Evolutionary conservation across 176 grass and related monocot genomes (phyloP).

Genomic region (Otatea glauca): DNA sequence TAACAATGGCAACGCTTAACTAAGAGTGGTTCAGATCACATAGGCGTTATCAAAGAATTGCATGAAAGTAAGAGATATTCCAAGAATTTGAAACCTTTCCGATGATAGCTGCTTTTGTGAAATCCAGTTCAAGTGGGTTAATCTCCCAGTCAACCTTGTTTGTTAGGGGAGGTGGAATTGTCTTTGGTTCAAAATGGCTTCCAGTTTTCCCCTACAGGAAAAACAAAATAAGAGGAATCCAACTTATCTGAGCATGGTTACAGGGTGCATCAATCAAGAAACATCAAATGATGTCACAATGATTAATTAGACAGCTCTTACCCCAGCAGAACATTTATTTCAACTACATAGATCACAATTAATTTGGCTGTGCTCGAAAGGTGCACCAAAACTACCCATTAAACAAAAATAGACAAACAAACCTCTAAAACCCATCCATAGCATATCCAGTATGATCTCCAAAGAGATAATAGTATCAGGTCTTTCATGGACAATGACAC

Average conservation of each 20-base stretch:
- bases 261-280: conserved; percentile 1
- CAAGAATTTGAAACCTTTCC: conserved; percentile 73
- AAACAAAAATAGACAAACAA: conserved; percentile 1
- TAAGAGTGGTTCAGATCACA: background rate
- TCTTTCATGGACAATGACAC: background rate
- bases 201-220: conserved; percentile 90
- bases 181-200: conserved; percentile 98
- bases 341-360: conserved; percentile 25
- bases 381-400: conserved; percentile 18
- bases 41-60: background rate
- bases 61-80: conserved; percentile 10
- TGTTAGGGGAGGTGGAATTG: conserved; percentile 94
- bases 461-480: background rate
- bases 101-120: conserved; percentile 66
- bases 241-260: conserved; percentile 18
- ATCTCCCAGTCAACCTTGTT: conserved; percentile 99
- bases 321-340: background rate
- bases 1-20: conserved; percentile 1
- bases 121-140: conserved; percentile 91
- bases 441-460: background rate
- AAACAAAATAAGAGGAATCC: conserved; percentile 35
- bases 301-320: conserved; percentile 3
- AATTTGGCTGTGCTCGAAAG: conserved; percentile 27
- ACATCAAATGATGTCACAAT: conserved; percentile 11
- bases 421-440: conserved; percentile 9